A percentile compares a stretch with the other conserved stretches of the same genome.
These are phyloP conservation scores for Sporormia fimetaria DNA, from an alignment of 495 filamentous ascomycete genomes.

Conservation along the genomic window DNA sequence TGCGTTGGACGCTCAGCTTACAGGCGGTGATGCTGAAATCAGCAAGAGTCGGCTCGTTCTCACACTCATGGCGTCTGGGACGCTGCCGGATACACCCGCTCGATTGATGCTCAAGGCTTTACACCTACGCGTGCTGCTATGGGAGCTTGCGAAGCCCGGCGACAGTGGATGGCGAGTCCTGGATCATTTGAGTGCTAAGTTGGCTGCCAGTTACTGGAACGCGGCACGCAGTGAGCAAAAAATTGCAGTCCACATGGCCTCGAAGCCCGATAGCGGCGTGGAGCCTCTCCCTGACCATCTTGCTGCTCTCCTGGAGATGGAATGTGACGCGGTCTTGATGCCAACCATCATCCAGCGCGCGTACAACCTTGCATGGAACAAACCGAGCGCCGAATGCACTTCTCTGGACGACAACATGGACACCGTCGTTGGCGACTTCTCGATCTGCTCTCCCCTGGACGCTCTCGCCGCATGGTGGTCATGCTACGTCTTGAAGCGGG, in stretches of 20 bases:
- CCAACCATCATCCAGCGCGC: constrained; percentile 70
- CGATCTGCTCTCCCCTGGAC: constrained; percentile 80
- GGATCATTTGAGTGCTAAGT: constrained; percentile 51
- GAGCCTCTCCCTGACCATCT: constrained; percentile 70
- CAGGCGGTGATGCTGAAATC: constrained; percentile 85
- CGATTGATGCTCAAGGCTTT: constrained; percentile 86
- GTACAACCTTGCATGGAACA: constrained; percentile 85
- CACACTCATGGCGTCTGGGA: constrained; percentile 79
- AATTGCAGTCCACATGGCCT: constrained; percentile 11
- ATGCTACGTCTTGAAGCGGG: constrained; percentile 58
- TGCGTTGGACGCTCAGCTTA: constrained; percentile 85
- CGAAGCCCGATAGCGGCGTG: constrained; percentile 34
- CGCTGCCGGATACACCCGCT: constrained; percentile 70
- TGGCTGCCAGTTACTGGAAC: constrained; percentile 71
- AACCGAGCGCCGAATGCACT: constrained; percentile 54
- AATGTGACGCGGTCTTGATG: constrained; percentile 69
- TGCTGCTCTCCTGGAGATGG: constrained; percentile 55
- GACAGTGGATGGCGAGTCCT: constrained; percentile 50
- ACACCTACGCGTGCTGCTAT: constrained; percentile 78
- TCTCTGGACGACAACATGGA: constrained; percentile 62
- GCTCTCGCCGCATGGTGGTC: constrained; percentile 88
- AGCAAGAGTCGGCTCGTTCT: constrained; percentile 77
- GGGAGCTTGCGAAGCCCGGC: constrained; percentile 57
- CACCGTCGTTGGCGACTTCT: constrained; percentile 71
- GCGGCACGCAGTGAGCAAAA: constrained; percentile 56